Base-by-base conservation (phyloP, 208 protist species). In the Trichomonas vaginalis region DNA sequence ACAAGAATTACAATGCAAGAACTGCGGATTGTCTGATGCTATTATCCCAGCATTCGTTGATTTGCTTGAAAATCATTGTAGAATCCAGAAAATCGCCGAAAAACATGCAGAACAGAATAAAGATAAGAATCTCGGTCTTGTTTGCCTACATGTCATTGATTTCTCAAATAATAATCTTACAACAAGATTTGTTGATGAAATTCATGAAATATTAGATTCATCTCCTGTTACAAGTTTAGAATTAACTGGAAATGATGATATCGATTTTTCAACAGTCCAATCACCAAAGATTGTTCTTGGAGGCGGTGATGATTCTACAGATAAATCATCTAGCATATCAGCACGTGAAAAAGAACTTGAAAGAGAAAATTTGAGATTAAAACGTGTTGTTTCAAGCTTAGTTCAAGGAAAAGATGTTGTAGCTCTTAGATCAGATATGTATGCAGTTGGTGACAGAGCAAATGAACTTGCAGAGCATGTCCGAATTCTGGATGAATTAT, bases 361-460 rank as follows among this genome's bases (percentile, higher is more conserved):
- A 47, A 40, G 14, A 39, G 45, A 92, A 39, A 92, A 92, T 51
- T 15, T 23, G 32, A 92, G 32, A 35, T 51, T 92, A 6, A 92
- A 39, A 39, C 10, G 17, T 39, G 8, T 27, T 0, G 40, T 92
- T 51, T 35, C 17, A 12, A 56, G 32, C 8, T 51, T 92, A 39
- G 15, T 92, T 10, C 17, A 51, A n/a, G 45, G 45, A 48, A 48
- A 51, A 39, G 45, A 51, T 51, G 17, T 51, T 12, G 86, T 45
- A 12, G 17, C 46, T 51, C 17, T 92, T 3, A 92, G 15, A 40
- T 23, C 42, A 6, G 86, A 92, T 15, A 14, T 92, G 0, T 51
- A 48, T 51, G 86, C 86, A 35, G 37, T 92, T 92, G 86, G 86
- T 92, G 86, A 92, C 4, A 92, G 86, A 51, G 86, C 86, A 39